Evolutionary conservation across 768 basidiomycete genomes (phyloP).

Genomic region (Kondoa malvinella): DNA sequence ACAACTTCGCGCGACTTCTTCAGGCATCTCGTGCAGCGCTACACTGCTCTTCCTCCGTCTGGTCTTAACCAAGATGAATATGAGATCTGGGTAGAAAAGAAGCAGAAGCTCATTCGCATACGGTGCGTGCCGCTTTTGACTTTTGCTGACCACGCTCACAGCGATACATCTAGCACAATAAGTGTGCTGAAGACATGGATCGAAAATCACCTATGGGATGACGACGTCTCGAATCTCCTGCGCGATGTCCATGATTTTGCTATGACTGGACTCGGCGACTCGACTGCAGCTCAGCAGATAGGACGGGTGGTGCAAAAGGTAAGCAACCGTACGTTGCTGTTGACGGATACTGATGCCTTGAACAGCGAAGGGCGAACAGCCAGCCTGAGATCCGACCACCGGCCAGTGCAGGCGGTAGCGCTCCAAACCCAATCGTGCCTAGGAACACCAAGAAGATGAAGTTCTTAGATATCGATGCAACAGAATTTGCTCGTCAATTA

Average conservation of each 20-base stretch:
- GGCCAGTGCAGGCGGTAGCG: constrained; percentile 29
- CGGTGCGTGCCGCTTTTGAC: constrained; percentile 38
- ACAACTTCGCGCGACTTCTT: constrained; percentile 66
- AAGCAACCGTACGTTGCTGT: constrained; percentile 13
- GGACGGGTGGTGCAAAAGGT: constrained; percentile 23
- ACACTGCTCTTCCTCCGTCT: constrained; percentile 56
- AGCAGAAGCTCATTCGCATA: constrained; percentile 70
- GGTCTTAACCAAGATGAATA: constrained; percentile 46
- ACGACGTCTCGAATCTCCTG: constrained; percentile 66
- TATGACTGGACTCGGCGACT: constrained; percentile 18
- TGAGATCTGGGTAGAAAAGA: constrained; percentile 64
- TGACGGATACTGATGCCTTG: background rate
- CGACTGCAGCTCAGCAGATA: constrained; percentile 22
- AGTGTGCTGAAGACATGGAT: constrained; percentile 85
- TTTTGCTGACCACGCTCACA: background rate
- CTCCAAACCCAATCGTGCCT: constrained; percentile 61
- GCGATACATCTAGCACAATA: constrained; percentile 44
- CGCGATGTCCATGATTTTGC: constrained; percentile 64
- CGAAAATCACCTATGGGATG: constrained; percentile 55
- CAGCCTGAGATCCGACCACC: constrained; percentile 29
- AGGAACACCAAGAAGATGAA: constrained; percentile 58
- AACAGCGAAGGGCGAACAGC: constrained; percentile 38
- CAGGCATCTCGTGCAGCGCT: constrained; percentile 61
- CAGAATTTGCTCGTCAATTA: constrained; percentile 80
- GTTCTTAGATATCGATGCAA: constrained; percentile 64